phyloP scores from a whole-genome alignment of 768 basidiomycete genomes.

The Podaxis carcinomalis region DNA sequence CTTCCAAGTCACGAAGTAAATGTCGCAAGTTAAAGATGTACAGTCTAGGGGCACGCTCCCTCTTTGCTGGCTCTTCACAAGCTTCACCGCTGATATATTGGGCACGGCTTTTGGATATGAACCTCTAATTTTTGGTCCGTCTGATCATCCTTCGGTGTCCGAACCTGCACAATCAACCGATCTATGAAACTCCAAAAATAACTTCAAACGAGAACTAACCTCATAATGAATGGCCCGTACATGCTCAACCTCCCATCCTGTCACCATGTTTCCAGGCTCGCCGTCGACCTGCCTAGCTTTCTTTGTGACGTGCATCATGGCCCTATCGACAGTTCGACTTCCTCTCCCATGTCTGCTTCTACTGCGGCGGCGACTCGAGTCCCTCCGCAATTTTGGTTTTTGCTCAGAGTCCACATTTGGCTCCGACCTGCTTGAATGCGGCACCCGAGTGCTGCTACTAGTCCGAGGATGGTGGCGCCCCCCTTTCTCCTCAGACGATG shows the following conservation, averaged over 20 bases:
- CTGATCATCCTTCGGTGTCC: slow-evolving; percentile 8
- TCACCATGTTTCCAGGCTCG: background rate
- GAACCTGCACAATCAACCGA: slow-evolving; percentile 4
- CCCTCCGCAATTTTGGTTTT: background rate
- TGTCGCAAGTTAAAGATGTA: background rate
- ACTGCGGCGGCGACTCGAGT: slow-evolving; percentile 5
- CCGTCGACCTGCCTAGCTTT: background rate
- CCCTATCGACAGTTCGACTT: background rate
- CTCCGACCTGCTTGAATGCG: background rate
- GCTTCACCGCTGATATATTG: slow-evolving; percentile 4
- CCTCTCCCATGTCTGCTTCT: slow-evolving; percentile 1
- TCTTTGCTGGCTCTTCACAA: background rate
- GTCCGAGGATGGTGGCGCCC: background rate
- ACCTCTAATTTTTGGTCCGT: slow-evolving; percentile 2
- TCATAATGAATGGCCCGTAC: slow-evolving; percentile 19
- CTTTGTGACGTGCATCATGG: background rate
- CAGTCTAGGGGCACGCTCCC: background rate
- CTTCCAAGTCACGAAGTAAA: background rate
- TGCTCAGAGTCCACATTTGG: background rate
- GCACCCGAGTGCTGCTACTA: background rate
- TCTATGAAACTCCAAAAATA: slow-evolving; percentile 1
- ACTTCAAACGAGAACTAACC: slow-evolving; percentile 15
- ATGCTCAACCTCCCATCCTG: slow-evolving; percentile 24
- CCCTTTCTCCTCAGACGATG: slow-evolving; percentile 1
- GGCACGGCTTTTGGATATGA: slow-evolving; percentile 7